Base-by-base conservation (phyloP, 2,329 filamentous ascomycete genomes). In the Penicillium paneum region DNA sequence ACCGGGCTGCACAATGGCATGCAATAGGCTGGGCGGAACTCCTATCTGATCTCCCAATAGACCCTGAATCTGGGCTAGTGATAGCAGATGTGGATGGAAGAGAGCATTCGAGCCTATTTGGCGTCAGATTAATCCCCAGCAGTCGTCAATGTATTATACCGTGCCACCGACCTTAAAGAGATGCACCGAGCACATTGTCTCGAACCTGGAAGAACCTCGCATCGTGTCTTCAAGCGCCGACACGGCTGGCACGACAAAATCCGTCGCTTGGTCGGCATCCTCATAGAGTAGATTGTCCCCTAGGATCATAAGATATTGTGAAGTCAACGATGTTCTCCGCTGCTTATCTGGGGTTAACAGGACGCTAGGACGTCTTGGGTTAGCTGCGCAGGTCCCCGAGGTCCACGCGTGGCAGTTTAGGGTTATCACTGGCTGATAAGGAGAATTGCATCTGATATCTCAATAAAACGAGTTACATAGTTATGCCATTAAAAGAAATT, bases 151-250 rank as follows among this genome's bases (percentile, higher is more conserved):
- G 7, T 31, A 12, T 19, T 29, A 1, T 15, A 42, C 35, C 29
- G 2, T 13, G n/a, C 21, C 34, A n/a, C 48, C n/a, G 5, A 54
- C 52, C 52, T 54, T 15, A 54, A n/a, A 21, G 52, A 54, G 35
- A 54, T 54, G 34, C 52, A 54, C 28, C 52, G 52, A n/a, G 52
- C 39, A 26, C 52, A 54, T 43, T 54, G 52, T 12, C 32, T 44
- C 8, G 45, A 52, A 6, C 50, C 50, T 2, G 43, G 36, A 29
- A 46, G 31, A 12, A 55, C 38, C 43, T 63, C 60, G 41, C 60
- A 63, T 42, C 60, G 51, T 44, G 60, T 63, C 48, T 63, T 61
- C 19, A 63, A 29, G 15, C 60, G 60, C 13, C 59, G 55, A 38
- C 59, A 63, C n/a, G 55, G 50, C 40, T 61, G 55, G 34, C 60